Conservation (phyloP, 192 early-diverging fungal genomes). For the Piromyces sp. region DNA sequence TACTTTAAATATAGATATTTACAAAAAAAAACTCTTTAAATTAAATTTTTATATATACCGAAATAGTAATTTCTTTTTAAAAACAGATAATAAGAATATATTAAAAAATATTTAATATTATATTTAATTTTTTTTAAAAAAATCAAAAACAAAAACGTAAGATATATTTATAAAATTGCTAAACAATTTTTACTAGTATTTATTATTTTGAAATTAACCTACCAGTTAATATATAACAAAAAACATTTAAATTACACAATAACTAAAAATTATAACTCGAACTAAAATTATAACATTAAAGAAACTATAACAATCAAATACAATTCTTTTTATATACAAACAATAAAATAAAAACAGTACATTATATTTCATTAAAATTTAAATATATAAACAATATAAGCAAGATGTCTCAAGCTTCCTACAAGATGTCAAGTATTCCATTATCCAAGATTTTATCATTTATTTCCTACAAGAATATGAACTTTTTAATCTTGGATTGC, state of each 20-base stretch:
- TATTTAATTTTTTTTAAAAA: not conserved
- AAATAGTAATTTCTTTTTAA: no score
- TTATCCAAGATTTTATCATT: not conserved
- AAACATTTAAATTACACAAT: no score
- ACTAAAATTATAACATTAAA: no score
- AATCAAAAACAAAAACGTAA: not conserved
- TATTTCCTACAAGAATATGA: constrained; percentile 14
- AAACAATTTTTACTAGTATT: not conserved
- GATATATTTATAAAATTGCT: not conserved
- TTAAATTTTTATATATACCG: no score
- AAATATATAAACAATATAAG: not conserved
- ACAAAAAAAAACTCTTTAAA: no score
- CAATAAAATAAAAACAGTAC: not conserved
- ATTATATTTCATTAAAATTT: not conserved
- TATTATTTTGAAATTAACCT: not conserved
- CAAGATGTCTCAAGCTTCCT: not conserved
- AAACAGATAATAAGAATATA: not conserved
- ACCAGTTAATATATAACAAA: not conserved
- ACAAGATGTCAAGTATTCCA: not conserved
- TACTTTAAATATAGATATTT: no score
- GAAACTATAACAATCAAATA: no score
- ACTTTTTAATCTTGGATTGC: constrained; percentile 86
- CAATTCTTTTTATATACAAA: no score
- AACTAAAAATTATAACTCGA: no score
- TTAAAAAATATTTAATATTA: not conserved